Evolutionary conservation across 2,329 filamentous ascomycete species (phyloP).

Genomic region (Tolypocladium album): DNA sequence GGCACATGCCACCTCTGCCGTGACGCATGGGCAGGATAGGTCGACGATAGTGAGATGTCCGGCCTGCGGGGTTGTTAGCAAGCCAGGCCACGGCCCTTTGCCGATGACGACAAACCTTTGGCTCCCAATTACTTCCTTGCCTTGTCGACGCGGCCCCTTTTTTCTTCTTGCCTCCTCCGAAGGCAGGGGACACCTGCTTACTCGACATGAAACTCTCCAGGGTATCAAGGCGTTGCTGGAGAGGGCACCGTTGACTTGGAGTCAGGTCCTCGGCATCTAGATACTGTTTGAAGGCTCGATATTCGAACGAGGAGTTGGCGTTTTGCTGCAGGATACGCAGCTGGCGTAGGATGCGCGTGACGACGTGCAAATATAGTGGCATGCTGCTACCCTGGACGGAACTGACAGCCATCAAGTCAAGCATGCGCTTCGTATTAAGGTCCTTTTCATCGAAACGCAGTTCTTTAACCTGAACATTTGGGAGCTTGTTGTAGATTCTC

Average conservation of each 20-base stretch:
- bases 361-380: neutral
- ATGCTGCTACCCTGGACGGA: neutral
- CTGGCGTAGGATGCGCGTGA: neutral
- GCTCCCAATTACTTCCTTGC: neutral
- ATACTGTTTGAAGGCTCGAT: neutral
- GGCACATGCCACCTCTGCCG: neutral
- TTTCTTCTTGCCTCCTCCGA: neutral
- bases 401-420: neutral
- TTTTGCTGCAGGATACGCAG: neutral
- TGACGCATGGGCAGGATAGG: neutral
- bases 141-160: neutral
- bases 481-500: neutral
- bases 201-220: neutral
- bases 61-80: neutral
- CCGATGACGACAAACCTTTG: neutral
- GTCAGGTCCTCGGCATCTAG: neutral
- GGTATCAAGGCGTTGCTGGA: neutral
- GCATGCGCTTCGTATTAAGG: neutral
- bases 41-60: neutral
- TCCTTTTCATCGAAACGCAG: neutral
- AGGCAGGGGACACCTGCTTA: neutral
- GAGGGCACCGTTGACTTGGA: too few species aligned
- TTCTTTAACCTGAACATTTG: neutral
- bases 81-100: neutral
- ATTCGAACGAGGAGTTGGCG: neutral